phyloP scores from a whole-genome alignment of 2,329 filamentous ascomycete genomes.

The Trichoderma sp. region DNA sequence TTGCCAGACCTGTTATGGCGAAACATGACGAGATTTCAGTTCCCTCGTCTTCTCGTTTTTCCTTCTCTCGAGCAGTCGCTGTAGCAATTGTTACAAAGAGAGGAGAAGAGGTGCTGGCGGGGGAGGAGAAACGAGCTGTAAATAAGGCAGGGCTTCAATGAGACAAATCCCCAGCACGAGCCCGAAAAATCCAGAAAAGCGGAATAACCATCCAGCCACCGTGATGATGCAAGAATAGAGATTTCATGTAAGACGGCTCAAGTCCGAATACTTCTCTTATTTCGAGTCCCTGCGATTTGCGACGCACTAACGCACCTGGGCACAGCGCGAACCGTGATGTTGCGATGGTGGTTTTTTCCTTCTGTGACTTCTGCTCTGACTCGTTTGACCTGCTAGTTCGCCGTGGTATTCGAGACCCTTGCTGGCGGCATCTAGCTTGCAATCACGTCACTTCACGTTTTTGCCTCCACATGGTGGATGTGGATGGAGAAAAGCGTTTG shows the following conservation, averaged over 20 bases:
- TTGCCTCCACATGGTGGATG: constrained; percentile 16
- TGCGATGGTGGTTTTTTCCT: not conserved
- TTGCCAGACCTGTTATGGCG: constrained; percentile 10
- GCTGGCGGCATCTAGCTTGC: not conserved
- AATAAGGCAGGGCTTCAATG: not conserved
- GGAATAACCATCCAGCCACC: constrained; percentile 2
- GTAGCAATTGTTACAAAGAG: not conserved
- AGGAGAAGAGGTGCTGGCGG: not conserved
- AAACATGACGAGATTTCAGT: constrained; percentile 2
- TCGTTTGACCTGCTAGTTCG: not conserved
- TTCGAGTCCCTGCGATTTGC: not conserved
- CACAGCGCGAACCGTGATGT: constrained; percentile 18
- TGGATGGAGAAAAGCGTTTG: not conserved
- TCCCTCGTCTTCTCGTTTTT: not conserved
- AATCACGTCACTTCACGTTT: constrained; percentile 23
- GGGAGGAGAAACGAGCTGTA: not conserved
- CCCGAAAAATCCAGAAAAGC: not conserved
- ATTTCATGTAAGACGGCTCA: not conserved
- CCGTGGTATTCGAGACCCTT: not conserved
- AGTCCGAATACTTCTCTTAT: not conserved
- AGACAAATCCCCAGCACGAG: not conserved
- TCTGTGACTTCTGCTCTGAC: not conserved
- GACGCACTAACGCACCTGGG: constrained; percentile 19
- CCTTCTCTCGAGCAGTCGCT: not conserved
- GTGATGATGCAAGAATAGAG: constrained; percentile 20